Evolutionary conservation across 2,329 filamentous ascomycete species (phyloP), one percentile per base, ranked within the genome.

Genomic region (Metarhizium rileyi): DNA sequence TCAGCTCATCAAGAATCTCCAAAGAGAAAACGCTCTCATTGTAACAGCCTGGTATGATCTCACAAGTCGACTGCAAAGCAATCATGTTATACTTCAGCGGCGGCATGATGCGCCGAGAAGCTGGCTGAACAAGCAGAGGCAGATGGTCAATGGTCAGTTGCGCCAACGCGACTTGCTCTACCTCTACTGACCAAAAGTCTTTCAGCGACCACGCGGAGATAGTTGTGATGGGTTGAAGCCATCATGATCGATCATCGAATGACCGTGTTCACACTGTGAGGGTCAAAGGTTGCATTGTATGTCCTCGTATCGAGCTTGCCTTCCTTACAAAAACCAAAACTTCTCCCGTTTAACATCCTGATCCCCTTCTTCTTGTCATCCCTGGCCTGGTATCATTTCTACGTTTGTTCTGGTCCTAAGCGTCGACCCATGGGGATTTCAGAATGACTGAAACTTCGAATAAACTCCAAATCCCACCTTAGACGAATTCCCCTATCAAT

Each of bases 31-130:
- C 64, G 77, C 77, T 36, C 76, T 93, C 62, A 88, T 94, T 59
- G 75, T 84, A 25, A 86, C 83, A n/a, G 88, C 88, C 2, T 94
- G 87, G 87, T 90, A 90, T 68, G 87, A 91, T 65, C 77, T 93
- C 59, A 83, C 84, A 25, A 83, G 77, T 62, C 76, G 88, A 47
- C 67, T 94, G 57, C 87, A 93, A 68, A 90, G 86, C 70, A 91
- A 90, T 64, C 86, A 87, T 54, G 84, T 91, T 40, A 81, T 87
- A 49, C 69, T 94, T 54, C 85, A 90, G 62, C 74, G 88, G 56
- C 77, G 86, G 57, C 80, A 81, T 57, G 86, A 91, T 58, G 78
- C 78, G 57, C 85, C 87, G 14, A 84, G 81, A 67, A 90, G 86
- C 68, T 94, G 87, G 86, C 70, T 94, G 58, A 87, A 87, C 61